Evolutionary conservation across 73 alveolate species (phyloP), one percentile per base, ranked within the genome.

Genomic region (Paramecium pentaurelia): DNA sequence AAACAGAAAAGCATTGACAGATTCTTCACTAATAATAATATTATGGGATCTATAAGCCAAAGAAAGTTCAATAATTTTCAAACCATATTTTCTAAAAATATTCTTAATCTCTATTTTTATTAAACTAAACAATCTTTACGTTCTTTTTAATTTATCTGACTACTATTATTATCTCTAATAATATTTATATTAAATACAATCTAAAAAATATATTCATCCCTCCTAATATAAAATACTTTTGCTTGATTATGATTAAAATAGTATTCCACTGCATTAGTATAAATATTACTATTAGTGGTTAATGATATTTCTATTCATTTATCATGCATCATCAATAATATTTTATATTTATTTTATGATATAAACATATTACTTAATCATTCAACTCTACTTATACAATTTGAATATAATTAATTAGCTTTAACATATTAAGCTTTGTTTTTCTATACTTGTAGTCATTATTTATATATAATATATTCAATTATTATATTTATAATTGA

Each of bases 171-270:
- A 71, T 71, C 40, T 71, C 86, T 71, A 60, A 0, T 30, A 27
- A 10, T 12, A 30, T 71, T 9, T 71, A 71, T 71, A 34, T 10
- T 32, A 28, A 64, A 30, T 30, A 34, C 51, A 28, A 22, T 60
- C 37, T 60, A 86, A 77, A 86, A 64, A 10, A 86, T 68, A 36
- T 60, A 86, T 36, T 60, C 68, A 25, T 86, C 77, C 68, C 88
- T 59, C 25, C 93, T 87, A 38, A 60, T 64, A 34, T 87, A 60
- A 22, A 22, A 22, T 22, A 22, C 25, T 22, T 20, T 73, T 37
- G 20, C 68, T 54, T 60, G 64, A 60, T 27, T 64, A 60, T 34
- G 80, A 42, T 20, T 44, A 9, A 5, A 40, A 73, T 20, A 54
- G 16, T 22, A 22, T 22, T 22, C 25, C 25, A 22, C 25, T 22